Percentiles rank a stretch among this genome's conserved stretches.
phyloP scores from a whole-genome alignment of 2,329 filamentous ascomycete species.

The Colletotrichum brevisporum region DNA sequence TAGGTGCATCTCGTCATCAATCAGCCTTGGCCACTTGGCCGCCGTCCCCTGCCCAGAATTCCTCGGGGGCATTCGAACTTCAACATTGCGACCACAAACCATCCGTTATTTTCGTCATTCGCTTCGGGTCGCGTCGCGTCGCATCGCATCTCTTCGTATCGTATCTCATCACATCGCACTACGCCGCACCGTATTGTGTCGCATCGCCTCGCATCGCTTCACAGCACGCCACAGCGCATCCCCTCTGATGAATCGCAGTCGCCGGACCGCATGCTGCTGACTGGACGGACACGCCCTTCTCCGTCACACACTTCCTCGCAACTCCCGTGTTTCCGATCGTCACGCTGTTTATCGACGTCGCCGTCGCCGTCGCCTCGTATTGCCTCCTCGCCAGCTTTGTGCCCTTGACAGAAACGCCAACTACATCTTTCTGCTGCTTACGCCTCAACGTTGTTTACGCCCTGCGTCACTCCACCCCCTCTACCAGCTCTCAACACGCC shows the following conservation, averaged over 20 bases:
- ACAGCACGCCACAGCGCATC: too few species aligned
- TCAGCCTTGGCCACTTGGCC: constrained; percentile 29
- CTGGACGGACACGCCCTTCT: constrained; percentile 24
- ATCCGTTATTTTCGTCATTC: too few species aligned
- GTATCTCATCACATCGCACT: constrained; percentile 6
- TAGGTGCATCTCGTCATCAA: not conserved
- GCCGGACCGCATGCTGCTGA: constrained; percentile 23
- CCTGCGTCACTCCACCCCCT: too few species aligned
- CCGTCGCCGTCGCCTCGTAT: too few species aligned
- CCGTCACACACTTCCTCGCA: constrained; percentile 6
- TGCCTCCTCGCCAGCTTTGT: too few species aligned
- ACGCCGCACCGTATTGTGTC: not conserved
- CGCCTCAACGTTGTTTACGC: too few species aligned
- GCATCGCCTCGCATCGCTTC: not conserved
- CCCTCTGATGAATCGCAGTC: too few species aligned
- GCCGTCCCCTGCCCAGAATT: not conserved
- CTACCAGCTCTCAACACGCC: too few species aligned
- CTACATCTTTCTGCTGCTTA: too few species aligned
- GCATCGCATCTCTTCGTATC: not conserved
- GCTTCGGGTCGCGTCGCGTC: not conserved
- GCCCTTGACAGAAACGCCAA: too few species aligned
- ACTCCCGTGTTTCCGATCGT: too few species aligned
- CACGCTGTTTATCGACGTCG: too few species aligned
- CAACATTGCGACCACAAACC: not conserved
- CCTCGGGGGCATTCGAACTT: not conserved